phyloP scores from a whole-genome alignment of 2,329 filamentous ascomycete species.

The Alternaria ventricosa region DNA sequence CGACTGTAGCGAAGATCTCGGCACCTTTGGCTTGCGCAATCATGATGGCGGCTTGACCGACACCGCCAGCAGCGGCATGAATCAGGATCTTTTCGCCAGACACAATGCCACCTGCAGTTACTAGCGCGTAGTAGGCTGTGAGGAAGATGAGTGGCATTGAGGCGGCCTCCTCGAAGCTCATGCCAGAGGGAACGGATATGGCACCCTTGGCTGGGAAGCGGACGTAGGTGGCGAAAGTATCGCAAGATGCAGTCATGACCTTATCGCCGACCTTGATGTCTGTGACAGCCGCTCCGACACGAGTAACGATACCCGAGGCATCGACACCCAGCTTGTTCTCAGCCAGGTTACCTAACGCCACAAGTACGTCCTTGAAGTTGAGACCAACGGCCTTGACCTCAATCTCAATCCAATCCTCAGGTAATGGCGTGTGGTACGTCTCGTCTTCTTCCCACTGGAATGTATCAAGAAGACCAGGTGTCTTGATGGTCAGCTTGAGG shows the following conservation, averaged over 20 bases:
- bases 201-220: conserved; percentile 13
- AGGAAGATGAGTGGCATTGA: conserved; percentile 13
- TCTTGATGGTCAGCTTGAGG: conserved; percentile 3
- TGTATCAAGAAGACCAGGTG: conserved; percentile 5
- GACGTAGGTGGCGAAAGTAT: conserved; percentile 8
- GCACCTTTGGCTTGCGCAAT: conserved; percentile 22
- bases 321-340: conserved; percentile 7
- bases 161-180: conserved; percentile 10
- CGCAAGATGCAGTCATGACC: conserved; percentile 9
- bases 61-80: conserved; percentile 32
- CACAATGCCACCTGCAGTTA: neutral
- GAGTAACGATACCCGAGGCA: conserved; percentile 1
- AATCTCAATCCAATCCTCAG: conserved; percentile 2
- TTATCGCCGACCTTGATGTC: conserved; percentile 1
- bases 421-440: neutral
- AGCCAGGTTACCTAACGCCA: conserved; percentile 6
- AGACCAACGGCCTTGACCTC: conserved; percentile 7
- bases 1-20: conserved; percentile 27
- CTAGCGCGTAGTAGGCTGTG: conserved; percentile 6
- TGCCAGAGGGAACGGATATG: neutral
- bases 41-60: conserved; percentile 34
- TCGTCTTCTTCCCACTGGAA: conserved; percentile 10
- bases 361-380: conserved; percentile 9
- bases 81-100: conserved; percentile 40
- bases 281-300: conserved; percentile 2